Evolutionary conservation across 192 early-diverging fungal genomes (phyloP).

Genomic region (Umbelopsis sp.): DNA sequence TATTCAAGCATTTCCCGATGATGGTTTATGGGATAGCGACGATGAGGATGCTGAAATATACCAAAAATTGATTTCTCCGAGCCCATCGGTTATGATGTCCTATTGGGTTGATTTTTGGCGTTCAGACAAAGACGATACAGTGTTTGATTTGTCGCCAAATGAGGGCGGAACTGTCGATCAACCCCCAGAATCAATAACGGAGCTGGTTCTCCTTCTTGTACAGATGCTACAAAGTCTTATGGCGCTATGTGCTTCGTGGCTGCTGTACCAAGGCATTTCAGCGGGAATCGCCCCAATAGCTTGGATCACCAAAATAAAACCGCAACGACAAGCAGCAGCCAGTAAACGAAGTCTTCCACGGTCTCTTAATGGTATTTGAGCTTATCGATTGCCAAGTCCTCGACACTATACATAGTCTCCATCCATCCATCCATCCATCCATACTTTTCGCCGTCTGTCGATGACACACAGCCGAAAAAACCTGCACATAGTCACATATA

Average conservation of each 20-base stretch:
- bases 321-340: background rate
- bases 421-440: background rate
- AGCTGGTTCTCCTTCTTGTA: background rate
- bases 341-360: background rate
- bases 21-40: background rate
- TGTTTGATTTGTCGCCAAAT: background rate
- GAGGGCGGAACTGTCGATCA: background rate
- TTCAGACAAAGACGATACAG: background rate
- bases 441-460: background rate
- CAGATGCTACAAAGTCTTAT: constrained; percentile 1
- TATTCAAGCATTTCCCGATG: constrained; percentile 14
- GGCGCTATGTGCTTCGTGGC: constrained; percentile 1
- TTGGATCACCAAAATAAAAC: background rate
- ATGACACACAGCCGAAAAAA: background rate
- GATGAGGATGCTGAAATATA: background rate
- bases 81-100: background rate
- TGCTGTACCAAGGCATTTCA: constrained; percentile 1
- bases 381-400: background rate
- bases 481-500: background rate
- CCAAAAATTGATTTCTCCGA: background rate
- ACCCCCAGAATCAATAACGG: background rate
- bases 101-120: constrained; percentile 3
- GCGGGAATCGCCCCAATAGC: constrained; percentile 9
- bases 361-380: background rate
- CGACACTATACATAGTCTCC: background rate